Evolutionary conservation across 352 stramenopile species (phyloP).

Genomic region (Pythium folliculosum): DNA sequence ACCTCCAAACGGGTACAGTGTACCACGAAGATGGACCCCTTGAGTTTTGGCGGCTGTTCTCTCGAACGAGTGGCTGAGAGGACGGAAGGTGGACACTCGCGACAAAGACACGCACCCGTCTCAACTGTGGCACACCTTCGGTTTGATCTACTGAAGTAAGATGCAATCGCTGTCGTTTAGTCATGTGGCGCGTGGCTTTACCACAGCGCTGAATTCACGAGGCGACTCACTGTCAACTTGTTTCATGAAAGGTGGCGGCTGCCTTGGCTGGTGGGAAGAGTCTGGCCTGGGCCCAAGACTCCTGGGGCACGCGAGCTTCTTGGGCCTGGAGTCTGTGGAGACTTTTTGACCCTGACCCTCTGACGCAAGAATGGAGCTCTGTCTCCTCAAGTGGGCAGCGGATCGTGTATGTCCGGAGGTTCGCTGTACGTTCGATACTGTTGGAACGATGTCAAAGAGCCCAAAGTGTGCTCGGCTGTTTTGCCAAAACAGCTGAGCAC

Average conservation of each 20-base stretch:
- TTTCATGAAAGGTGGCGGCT: background rate
- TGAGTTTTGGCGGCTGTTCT: constrained; percentile 2
- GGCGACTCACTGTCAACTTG: background rate
- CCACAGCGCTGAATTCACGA: constrained; percentile 17
- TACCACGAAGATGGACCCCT: background rate
- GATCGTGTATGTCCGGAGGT: background rate
- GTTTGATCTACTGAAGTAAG: constrained; percentile 18
- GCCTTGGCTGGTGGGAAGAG: background rate
- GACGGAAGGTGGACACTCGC: constrained; percentile 21
- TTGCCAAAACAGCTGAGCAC: too few relatives aligned
- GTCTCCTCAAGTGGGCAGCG: too few relatives aligned
- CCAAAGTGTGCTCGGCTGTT: background rate
- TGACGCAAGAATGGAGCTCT: background rate
- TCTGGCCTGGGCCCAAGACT: too few relatives aligned
- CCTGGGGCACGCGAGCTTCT: too few relatives aligned
- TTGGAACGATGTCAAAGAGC: background rate
- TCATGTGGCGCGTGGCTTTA: constrained; percentile 27
- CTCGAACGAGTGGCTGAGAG: constrained; percentile 11
- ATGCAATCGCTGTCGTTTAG: constrained; percentile 17
- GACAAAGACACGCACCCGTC: constrained; percentile 25
- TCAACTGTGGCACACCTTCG: background rate
- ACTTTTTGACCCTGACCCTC: too few relatives aligned
- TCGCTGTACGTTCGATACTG: background rate
- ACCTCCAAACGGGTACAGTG: background rate
- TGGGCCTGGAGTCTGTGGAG: too few relatives aligned